A percentile compares a stretch with the other conserved stretches of the same genome.
phyloP scores from a whole-genome alignment of 2,329 filamentous ascomycete species.

The Aspergillus sp. region DNA sequence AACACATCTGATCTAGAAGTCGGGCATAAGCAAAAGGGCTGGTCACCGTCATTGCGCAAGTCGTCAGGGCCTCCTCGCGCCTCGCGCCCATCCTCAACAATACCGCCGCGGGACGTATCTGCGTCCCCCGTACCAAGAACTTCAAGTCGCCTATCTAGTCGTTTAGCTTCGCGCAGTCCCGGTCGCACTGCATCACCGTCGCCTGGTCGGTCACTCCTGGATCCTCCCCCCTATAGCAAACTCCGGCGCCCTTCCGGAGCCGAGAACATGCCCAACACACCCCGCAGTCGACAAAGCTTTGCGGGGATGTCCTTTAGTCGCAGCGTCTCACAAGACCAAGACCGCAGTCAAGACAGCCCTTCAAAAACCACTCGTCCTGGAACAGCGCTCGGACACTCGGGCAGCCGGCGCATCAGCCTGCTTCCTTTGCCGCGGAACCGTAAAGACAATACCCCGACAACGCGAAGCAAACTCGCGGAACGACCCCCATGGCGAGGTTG shows the following conservation, averaged over 20 bases:
- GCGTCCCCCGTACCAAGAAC: slow-evolving; percentile 41
- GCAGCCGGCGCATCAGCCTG: slow-evolving; percentile 39
- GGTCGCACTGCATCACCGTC: slow-evolving; percentile 29
- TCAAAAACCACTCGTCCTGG: slow-evolving; percentile 36
- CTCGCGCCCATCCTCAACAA: slow-evolving; percentile 40
- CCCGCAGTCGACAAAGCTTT: slow-evolving; percentile 42
- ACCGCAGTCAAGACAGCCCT: slow-evolving; percentile 23
- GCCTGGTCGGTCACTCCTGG: slow-evolving; percentile 29
- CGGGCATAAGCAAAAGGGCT: slow-evolving; percentile 67
- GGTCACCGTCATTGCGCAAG: slow-evolving; percentile 56
- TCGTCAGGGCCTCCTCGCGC: slow-evolving; percentile 28
- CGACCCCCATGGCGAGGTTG: slow-evolving; percentile 39
- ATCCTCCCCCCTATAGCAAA: slow-evolving; percentile 45
- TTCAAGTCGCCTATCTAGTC: slow-evolving; percentile 34
- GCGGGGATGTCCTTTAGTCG: slow-evolving; percentile 33
- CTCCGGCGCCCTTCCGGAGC: slow-evolving; percentile 29
- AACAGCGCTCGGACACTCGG: slow-evolving; percentile 41
- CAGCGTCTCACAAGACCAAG: slow-evolving; percentile 25
- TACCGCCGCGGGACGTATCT: slow-evolving; percentile 45
- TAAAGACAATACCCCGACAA: slow-evolving; percentile 28
- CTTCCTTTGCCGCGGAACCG: slow-evolving; percentile 39
- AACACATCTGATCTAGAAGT: slow-evolving; percentile 67
- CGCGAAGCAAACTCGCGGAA: slow-evolving; percentile 27
- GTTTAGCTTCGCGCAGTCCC: slow-evolving; percentile 35
- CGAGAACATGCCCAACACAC: slow-evolving; percentile 26